phyloP scores from a whole-genome alignment of 202 grass and related monocot species.

The Bolboschoenoplectus hybrid region DNA sequence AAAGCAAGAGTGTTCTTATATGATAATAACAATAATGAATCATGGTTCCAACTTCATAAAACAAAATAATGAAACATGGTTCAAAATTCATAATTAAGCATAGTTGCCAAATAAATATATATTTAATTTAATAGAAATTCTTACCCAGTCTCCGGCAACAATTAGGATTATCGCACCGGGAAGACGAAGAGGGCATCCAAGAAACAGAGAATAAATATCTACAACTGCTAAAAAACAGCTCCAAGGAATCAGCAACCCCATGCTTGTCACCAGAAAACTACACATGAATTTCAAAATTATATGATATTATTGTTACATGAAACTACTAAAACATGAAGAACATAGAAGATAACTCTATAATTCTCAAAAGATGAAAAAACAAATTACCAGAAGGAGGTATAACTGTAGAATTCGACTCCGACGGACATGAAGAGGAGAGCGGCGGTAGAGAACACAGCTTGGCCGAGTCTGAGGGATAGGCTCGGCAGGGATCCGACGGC shows the following conservation, averaged over 20 bases:
- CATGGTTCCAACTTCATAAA: not conserved
- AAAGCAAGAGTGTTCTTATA: not conserved
- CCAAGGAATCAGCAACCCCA: constrained; percentile 89
- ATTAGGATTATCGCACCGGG: constrained; percentile 70
- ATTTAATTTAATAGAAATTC: not conserved
- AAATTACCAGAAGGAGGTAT: constrained; percentile 80
- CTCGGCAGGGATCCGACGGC: constrained; percentile 72
- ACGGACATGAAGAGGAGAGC: constrained; percentile 94
- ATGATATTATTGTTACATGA: not conserved
- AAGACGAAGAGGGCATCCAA: constrained; percentile 61
- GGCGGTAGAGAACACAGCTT: constrained; percentile 81
- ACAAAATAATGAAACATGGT: not conserved
- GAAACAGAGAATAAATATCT: constrained; percentile 69
- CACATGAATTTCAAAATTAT: constrained; percentile 5
- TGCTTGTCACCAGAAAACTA: constrained; percentile 89
- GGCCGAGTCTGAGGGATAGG: constrained; percentile 75
- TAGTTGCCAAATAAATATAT: not conserved
- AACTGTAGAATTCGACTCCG: constrained; percentile 94
- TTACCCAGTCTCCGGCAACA: constrained; percentile 69
- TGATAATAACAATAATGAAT: not conserved
- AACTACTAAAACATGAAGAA: not conserved
- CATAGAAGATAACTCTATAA: not conserved
- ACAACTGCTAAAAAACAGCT: constrained; percentile 84
- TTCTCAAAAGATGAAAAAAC: constrained; percentile 26
- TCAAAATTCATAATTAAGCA: not conserved